phyloP scores from a whole-genome alignment of 352 stramenopile species.

The Saprolegnia diclina region DNA sequence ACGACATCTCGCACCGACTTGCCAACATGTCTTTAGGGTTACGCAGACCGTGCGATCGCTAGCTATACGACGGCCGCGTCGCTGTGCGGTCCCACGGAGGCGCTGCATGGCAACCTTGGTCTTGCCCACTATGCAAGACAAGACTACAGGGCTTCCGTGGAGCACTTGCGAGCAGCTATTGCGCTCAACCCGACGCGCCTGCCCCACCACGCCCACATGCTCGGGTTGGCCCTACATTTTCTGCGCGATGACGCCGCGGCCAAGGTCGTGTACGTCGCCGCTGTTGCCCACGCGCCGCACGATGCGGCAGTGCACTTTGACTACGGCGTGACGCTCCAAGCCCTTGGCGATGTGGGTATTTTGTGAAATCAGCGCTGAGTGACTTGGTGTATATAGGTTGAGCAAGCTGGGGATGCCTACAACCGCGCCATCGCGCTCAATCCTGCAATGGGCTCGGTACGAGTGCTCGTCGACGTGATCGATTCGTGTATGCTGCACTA shows the following conservation, averaged over 20 bases:
- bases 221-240: constrained; percentile 42
- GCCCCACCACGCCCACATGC: constrained; percentile 26
- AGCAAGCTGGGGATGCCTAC: constrained; percentile 41
- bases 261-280: constrained; percentile 33
- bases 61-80: constrained; percentile 28
- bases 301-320: constrained; percentile 46
- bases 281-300: constrained; percentile 7
- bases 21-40: constrained; percentile 18
- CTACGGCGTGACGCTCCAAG: constrained; percentile 45
- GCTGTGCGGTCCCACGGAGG: constrained; percentile 13
- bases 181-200: constrained; percentile 21
- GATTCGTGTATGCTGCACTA: not conserved
- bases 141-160: constrained; percentile 9
- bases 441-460: constrained; percentile 28
- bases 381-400: constrained; percentile 32
- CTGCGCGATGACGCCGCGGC: constrained; percentile 31
- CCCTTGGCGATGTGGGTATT: constrained; percentile 37
- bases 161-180: constrained; percentile 28
- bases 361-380: not conserved
- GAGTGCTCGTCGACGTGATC: not conserved
- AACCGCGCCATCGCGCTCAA: constrained; percentile 37
- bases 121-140: constrained; percentile 31
- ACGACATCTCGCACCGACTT: not conserved
- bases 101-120: constrained; percentile 31
- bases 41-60: constrained; percentile 31